phyloP scores from a whole-genome alignment of 2,329 filamentous ascomycete species.

The Stenocarpella maydis region DNA sequence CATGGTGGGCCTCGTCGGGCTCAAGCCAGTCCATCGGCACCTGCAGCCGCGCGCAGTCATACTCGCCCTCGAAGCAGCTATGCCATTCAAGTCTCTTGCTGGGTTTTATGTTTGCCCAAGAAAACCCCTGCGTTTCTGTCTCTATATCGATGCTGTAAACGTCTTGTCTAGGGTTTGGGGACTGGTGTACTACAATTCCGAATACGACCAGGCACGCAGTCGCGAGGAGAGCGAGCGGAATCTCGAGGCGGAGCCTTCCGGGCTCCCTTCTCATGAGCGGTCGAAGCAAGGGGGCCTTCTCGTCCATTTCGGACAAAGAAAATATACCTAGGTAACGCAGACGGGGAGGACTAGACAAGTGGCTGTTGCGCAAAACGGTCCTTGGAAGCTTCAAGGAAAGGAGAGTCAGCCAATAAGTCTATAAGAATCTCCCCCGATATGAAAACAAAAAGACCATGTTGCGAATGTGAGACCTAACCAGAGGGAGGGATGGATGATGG shows the following conservation, averaged over 20 bases:
- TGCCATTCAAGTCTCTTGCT: slow-evolving; percentile 46
- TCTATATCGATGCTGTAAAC: slow-evolving; percentile 5
- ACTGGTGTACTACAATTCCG: slow-evolving; percentile 26
- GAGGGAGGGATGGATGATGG: not conserved
- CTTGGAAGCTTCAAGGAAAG: not conserved
- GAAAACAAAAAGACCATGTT: slow-evolving; percentile 9
- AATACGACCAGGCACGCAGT: slow-evolving; percentile 18
- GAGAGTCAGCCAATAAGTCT: slow-evolving; percentile 4
- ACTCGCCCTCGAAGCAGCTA: slow-evolving; percentile 45
- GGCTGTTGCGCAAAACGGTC: not conserved
- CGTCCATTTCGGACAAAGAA: slow-evolving; percentile 27
- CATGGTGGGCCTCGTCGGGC: slow-evolving; percentile 45
- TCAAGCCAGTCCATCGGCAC: slow-evolving; percentile 52
- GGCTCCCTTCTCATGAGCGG: slow-evolving; percentile 20
- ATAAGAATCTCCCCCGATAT: not conserved
- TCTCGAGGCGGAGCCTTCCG: slow-evolving; percentile 19
- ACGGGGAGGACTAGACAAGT: not conserved
- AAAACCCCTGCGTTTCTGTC: not conserved
- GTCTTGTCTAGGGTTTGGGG: slow-evolving; percentile 30
- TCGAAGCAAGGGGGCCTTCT: slow-evolving; percentile 31
- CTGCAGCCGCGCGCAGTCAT: slow-evolving; percentile 49
- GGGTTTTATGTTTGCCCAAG: slow-evolving; percentile 40
- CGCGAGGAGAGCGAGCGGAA: slow-evolving; percentile 23
- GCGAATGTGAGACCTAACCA: slow-evolving; percentile 6
- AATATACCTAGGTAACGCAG: not conserved